Base-by-base conservation (phyloP, 2,329 filamentous ascomycete species). In the Celoporthe dispersa region DNA sequence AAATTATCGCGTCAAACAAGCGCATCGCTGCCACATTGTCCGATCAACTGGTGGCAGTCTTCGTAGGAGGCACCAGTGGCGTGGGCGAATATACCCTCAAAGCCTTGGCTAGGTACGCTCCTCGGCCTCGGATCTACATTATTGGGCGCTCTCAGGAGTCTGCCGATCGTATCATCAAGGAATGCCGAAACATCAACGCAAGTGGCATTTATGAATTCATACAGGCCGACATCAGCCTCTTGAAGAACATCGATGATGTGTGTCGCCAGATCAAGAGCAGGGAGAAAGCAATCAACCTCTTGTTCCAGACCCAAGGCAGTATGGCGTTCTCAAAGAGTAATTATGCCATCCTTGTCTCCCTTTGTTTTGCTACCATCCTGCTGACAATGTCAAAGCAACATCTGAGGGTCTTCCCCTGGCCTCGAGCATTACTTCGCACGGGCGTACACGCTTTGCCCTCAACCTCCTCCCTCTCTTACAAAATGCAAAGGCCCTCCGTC, bases 21-120 rank as follows among this genome's bases (percentile, higher is more conserved):
- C 68, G 68, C 37, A 76, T 79, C 73, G 77, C 72, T 53, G 68
- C 68, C 59, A 48, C 71, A 68, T 39, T 75, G 61, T 64, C 70
- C 62, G 37, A 72, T 28, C 75, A 75, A 12, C 74, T 82, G 11
- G 79, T 83, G 19, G 83, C 80, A 51, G 80, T 86, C 41, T 86
- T 87, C 67, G 81, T 86, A 9, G 84, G 86, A 25, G 86, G 82
- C 51, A 88, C 85, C 12, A 82, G 81, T 57, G 86, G 87, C 33
- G 87, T 88, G 57, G 86, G 86, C 5, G 79, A 84, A 68, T 76
- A 79, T 35, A 81, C 84, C 0, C 75, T 86, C 7, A 83, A 82
- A 65, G 76, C 80, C 22, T 83, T 87, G 57, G 79, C 81, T 6
- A 78, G 79, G 37, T 73, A 80, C 28, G 76, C 81, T 1, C 70